Percentiles rank a stretch among this genome's conserved stretches.
Conservation (phyloP, 805 yeast genomes). For the Yueomyces sinensis region DNA sequence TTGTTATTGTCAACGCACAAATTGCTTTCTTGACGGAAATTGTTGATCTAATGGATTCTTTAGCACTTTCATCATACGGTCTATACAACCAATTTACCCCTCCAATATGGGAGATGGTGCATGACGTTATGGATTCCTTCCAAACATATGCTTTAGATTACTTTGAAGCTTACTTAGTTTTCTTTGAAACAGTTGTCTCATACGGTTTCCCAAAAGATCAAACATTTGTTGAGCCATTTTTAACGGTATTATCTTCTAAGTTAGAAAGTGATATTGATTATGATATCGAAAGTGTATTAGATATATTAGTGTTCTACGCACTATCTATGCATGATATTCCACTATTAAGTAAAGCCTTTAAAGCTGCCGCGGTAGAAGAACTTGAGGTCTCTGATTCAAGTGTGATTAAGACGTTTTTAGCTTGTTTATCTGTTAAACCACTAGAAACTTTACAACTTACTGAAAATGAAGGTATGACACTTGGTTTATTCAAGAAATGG, state of each 20-base stretch:
- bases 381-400: constrained; percentile 28
- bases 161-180: constrained; percentile 42
- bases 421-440: constrained; percentile 54
- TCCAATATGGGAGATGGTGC: constrained; percentile 38
- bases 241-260: constrained; percentile 16
- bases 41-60: constrained; percentile 48
- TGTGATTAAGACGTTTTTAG: constrained; percentile 45
- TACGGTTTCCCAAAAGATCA: constrained; percentile 34
- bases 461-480: constrained; percentile 33
- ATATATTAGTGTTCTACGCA: constrained; percentile 19
- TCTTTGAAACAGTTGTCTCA: constrained; percentile 40
- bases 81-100: constrained; percentile 35
- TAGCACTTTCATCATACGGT: constrained; percentile 35
- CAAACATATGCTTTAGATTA: constrained; percentile 48
- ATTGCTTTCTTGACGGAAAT: constrained; percentile 49
- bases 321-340: constrained; percentile 22
- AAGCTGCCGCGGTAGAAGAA: constrained; percentile 22
- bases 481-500: constrained; percentile 50
- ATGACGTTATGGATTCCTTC: constrained; percentile 37
- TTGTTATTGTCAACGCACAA: constrained; percentile 44
- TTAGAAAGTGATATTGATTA: constrained; percentile 25
- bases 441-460: constrained; percentile 37
- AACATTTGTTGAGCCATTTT: constrained; percentile 16
- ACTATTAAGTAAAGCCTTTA: constrained; percentile 14
- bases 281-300: constrained; percentile 27